phyloP scores from a whole-genome alignment of 805 yeast genomes.

The Yarrowia yakushimensis region DNA sequence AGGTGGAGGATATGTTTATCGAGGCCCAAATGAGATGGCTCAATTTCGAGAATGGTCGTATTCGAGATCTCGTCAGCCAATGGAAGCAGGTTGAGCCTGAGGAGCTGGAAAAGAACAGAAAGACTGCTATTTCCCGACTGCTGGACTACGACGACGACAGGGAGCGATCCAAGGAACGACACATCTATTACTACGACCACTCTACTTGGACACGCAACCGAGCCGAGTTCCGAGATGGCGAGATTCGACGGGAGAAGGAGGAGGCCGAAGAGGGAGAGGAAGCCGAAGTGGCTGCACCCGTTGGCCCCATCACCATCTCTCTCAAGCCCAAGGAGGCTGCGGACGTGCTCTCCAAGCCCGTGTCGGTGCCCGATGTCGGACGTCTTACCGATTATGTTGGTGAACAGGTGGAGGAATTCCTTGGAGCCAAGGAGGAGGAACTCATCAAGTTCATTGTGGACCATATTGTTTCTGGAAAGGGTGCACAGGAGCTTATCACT shows the following conservation, averaged over 20 bases:
- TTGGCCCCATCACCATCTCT: slow-evolving; percentile 24
- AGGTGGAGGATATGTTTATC: slow-evolving; percentile 12
- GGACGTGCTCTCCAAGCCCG: slow-evolving; percentile 5
- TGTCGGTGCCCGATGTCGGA: slow-evolving; percentile 11
- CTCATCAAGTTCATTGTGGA: slow-evolving; percentile 35
- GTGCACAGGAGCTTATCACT: slow-evolving; percentile 32
- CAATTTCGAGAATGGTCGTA: slow-evolving; percentile 35
- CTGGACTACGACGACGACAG: slow-evolving; percentile 31
- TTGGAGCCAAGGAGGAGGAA: slow-evolving; percentile 38
- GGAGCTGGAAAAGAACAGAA: slow-evolving; percentile 28
- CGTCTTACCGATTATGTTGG: slow-evolving; percentile 8
- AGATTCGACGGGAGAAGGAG: slow-evolving; percentile 29
- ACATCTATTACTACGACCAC: slow-evolving; percentile 33
- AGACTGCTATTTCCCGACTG: slow-evolving; percentile 27
- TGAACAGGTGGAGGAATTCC: slow-evolving; percentile 33
- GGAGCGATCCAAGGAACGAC: slow-evolving; percentile 25
- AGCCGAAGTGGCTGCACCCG: slow-evolving; percentile 6
- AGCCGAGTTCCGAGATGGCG: slow-evolving; percentile 28
- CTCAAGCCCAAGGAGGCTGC: slow-evolving; percentile 19
- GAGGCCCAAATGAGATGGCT: slow-evolving; percentile 23
- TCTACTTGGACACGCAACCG: slow-evolving; percentile 33
- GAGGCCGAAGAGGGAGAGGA: slow-evolving; percentile 29
- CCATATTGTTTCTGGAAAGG: slow-evolving; percentile 31
- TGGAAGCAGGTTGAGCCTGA: slow-evolving; percentile 38
- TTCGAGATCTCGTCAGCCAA: slow-evolving; percentile 41